These are phyloP conservation scores for Neocallimastix lanati DNA, from an alignment of 192 early-diverging fungal genomes.

Conservation along the genomic window DNA sequence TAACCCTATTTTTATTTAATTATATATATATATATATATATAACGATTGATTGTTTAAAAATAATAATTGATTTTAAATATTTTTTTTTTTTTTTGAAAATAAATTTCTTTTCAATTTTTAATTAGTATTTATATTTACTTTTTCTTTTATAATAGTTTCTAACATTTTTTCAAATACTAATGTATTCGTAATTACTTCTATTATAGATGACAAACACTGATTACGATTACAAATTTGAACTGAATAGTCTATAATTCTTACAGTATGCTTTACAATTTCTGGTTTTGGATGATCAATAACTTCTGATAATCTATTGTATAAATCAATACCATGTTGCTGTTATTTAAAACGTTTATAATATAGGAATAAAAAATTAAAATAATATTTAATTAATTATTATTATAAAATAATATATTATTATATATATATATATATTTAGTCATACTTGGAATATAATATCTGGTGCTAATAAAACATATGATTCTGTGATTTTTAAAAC, in stretches of 20 bases:
- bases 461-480: slow-evolving; percentile 50
- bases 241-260: slow-evolving; percentile 32
- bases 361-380: too few relatives aligned
- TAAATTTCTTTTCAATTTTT: too few relatives aligned
- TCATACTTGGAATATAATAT: slow-evolving; percentile 31
- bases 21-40: too few relatives aligned
- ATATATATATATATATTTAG: too few relatives aligned
- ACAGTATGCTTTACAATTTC: slow-evolving; percentile 41
- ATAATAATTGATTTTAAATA: too few relatives aligned
- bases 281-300: slow-evolving; percentile 31
- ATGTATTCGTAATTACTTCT: slow-evolving; percentile 30
- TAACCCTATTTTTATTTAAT: not conserved
- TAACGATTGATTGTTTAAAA: too few relatives aligned
- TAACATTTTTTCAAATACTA: slow-evolving; percentile 32
- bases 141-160: slow-evolving; percentile 27
- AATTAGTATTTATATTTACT: slow-evolving; percentile 16
- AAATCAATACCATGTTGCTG: slow-evolving; percentile 15
- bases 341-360: too few relatives aligned
- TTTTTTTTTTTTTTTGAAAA: too few relatives aligned
- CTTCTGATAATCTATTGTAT: slow-evolving; percentile 15
- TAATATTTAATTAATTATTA: too few relatives aligned
- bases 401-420: too few relatives aligned
- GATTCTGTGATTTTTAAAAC: slow-evolving; percentile 72
- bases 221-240: slow-evolving; percentile 22
- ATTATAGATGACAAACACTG: slow-evolving; percentile 12